Percentiles rank a stretch among this genome's conserved stretches.
These are phyloP conservation scores for Fusarium secorum DNA, from an alignment of 2,329 filamentous ascomycete species.

Conservation along the genomic window DNA sequence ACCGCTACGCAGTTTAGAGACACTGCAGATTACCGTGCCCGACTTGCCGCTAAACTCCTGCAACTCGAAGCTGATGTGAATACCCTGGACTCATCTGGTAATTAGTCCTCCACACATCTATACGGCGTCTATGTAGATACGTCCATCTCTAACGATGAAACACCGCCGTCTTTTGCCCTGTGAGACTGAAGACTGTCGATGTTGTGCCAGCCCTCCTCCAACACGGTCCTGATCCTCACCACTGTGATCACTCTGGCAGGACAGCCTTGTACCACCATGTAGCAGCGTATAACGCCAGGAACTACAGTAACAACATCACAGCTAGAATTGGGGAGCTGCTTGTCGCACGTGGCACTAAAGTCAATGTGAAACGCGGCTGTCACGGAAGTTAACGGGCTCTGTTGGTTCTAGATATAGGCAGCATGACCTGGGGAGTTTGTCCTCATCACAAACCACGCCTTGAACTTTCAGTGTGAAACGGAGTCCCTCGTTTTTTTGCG, in stretches of 20 bases:
- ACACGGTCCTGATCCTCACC: accelerated
- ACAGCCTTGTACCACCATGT: not conserved
- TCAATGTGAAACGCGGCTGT: accelerated
- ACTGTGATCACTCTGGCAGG: accelerated
- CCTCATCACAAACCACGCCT: not conserved
- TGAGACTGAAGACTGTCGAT: accelerated
- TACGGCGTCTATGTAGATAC: accelerated
- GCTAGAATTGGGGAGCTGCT: accelerated
- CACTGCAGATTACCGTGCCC: not conserved
- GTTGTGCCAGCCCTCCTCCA: not conserved
- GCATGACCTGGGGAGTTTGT: accelerated
- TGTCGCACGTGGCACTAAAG: not conserved
- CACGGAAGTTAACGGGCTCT: accelerated
- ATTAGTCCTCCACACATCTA: no score
- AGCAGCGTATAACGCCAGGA: accelerated
- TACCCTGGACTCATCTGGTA: not conserved
- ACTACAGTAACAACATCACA: accelerated
- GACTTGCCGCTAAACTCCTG: accelerated
- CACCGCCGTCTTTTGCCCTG: accelerated
- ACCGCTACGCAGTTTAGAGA: not conserved
- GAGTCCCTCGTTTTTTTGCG: accelerated
- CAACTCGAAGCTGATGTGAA: not conserved
- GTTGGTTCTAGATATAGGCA: not conserved
- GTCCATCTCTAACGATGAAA: accelerated
- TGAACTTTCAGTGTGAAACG: accelerated